Evolutionary conservation across 257 asterid species (phyloP).

Genomic region (Orobanche coerulescens): DNA sequence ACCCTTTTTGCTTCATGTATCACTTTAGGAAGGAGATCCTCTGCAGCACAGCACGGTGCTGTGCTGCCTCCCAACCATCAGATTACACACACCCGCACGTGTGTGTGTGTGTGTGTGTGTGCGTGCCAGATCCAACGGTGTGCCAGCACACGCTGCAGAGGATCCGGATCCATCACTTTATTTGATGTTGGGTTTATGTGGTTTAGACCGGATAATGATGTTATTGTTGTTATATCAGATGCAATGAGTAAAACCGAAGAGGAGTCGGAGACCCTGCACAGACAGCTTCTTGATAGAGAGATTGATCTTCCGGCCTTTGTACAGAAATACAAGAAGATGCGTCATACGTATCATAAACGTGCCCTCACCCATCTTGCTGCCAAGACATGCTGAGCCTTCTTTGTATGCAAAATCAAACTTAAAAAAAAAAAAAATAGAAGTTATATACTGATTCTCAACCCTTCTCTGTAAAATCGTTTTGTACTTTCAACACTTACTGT

Average conservation of each 20-base stretch:
- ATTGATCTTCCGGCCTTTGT: conserved; percentile 63
- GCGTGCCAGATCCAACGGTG: too few relatives aligned
- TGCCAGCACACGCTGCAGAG: too few relatives aligned
- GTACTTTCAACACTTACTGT: not conserved
- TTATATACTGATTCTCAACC: not conserved
- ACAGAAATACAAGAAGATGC: conserved; percentile 80
- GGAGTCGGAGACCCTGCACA: conserved; percentile 75
- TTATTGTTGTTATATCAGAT: conserved; percentile 36
- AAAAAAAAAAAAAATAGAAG: too few relatives aligned
- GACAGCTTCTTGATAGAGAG: conserved; percentile 74
- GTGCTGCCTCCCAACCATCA: too few relatives aligned
- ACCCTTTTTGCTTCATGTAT: too few relatives aligned
- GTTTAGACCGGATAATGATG: not conserved
- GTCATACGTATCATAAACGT: conserved; percentile 56
- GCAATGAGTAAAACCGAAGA: conserved; percentile 66
- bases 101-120: too few relatives aligned
- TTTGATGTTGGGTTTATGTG: too few relatives aligned
- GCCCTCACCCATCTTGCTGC: conserved; percentile 87
- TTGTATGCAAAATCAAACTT: conserved; percentile 13
- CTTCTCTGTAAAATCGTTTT: conserved; percentile 18
- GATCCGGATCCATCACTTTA: too few relatives aligned
- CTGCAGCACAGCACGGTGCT: too few relatives aligned
- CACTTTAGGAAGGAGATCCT: too few relatives aligned
- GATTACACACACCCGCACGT: too few relatives aligned
- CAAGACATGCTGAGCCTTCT: conserved; percentile 46